These are phyloP conservation scores for Oidiodendron maius DNA, from an alignment of 495 filamentous ascomycete genomes.

Conservation along the genomic window DNA sequence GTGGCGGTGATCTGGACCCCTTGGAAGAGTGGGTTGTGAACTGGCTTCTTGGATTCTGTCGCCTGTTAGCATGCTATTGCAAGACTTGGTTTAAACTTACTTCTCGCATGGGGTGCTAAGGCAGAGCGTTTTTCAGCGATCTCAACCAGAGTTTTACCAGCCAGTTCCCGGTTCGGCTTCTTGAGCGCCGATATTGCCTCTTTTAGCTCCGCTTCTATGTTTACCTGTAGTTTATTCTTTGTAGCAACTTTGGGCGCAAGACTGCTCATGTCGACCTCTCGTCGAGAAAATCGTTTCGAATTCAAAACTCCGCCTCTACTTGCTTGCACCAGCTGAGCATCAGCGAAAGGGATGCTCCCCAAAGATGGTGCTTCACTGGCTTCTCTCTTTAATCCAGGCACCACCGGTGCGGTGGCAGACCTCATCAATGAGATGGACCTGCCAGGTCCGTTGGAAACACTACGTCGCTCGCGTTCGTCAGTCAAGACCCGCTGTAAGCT, in stretches of 20 bases:
- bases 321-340: slow-evolving; percentile 13
- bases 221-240: slow-evolving; percentile 68
- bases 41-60: slow-evolving; percentile 58
- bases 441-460: slow-evolving; percentile 42
- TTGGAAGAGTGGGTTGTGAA: slow-evolving; percentile 49
- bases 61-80: slow-evolving; percentile 21
- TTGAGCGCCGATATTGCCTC: slow-evolving; percentile 78
- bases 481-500: slow-evolving; percentile 67
- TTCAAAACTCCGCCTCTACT: slow-evolving; percentile 49
- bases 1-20: slow-evolving; percentile 73
- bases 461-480: slow-evolving; percentile 43
- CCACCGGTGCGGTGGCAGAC: slow-evolving; percentile 57
- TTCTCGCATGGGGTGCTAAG: slow-evolving; percentile 28
- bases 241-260: slow-evolving; percentile 45
- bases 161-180: slow-evolving; percentile 79
- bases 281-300: slow-evolving; percentile 53
- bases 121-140: slow-evolving; percentile 56
- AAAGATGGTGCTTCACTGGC: slow-evolving; percentile 50
- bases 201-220: slow-evolving; percentile 73
- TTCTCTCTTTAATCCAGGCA: slow-evolving; percentile 59
- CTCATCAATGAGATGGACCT: slow-evolving; percentile 55
- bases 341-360: slow-evolving; percentile 39
- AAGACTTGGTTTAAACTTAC: slow-evolving; percentile 12
- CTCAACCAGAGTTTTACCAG: slow-evolving; percentile 65
- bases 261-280: slow-evolving; percentile 63